These are phyloP conservation scores for Rhynchospora tenuis DNA, from an alignment of 176 grass and related monocot genomes.

Conservation along the genomic window DNA sequence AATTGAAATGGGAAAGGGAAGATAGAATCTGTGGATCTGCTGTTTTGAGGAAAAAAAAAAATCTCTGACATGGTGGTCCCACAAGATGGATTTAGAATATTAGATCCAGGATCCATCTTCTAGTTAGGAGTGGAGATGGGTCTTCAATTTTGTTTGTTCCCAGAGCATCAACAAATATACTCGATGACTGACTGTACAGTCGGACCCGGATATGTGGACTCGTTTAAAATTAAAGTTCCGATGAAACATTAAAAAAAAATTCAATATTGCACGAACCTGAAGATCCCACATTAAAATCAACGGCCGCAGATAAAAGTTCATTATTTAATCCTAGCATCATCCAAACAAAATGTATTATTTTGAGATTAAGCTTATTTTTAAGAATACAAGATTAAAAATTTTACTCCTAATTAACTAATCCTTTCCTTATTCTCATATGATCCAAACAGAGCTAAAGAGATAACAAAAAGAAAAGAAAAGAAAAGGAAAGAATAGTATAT, in stretches of 20 bases:
- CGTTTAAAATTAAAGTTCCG: too few species aligned
- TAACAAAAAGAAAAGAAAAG: neutral
- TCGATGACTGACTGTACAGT: neutral
- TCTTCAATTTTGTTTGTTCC: neutral
- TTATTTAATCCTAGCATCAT: too few species aligned
- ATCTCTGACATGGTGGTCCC: neutral
- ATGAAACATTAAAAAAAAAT: too few species aligned
- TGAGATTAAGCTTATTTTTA: too few species aligned
- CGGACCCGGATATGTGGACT: neutral
- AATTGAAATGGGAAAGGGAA: neutral
- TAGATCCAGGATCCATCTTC: neutral
- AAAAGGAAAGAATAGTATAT: neutral
- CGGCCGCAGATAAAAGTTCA: too few species aligned
- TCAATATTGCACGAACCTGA: too few species aligned
- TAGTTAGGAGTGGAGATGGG: neutral
- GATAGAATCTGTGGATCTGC: neutral
- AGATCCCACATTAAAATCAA: too few species aligned
- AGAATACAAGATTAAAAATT: too few species aligned
- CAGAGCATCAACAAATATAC: neutral
- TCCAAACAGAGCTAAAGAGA: too few species aligned
- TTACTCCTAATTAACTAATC: too few species aligned
- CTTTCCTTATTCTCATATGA: too few species aligned
- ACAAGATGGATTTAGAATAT: neutral
- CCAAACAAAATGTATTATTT: too few species aligned
- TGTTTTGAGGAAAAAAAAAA: neutral